Conservation (phyloP, 78 protist genomes). For the Polysphondylium violaceum region DNA sequence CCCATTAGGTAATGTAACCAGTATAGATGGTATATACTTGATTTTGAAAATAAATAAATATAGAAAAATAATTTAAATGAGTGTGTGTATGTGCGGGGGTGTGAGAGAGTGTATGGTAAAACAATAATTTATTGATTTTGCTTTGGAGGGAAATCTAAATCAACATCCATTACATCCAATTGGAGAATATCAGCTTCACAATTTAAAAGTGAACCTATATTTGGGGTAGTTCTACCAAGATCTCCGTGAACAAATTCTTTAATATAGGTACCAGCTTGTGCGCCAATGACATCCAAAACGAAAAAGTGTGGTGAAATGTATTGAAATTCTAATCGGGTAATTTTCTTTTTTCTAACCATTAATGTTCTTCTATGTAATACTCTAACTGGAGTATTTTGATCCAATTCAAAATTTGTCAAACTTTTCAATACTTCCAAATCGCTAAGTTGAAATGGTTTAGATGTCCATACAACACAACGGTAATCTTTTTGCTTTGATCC, state of each 20-base stretch:
- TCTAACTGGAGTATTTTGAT: slow-evolving; percentile 92
- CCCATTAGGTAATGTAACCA: too few species aligned
- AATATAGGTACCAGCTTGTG: slow-evolving; percentile 91
- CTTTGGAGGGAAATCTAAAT: slow-evolving; percentile 66
- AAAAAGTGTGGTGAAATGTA: slow-evolving; percentile 83
- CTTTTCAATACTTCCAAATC: slow-evolving; percentile 9
- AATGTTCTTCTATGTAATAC: slow-evolving; percentile 89
- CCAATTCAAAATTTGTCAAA: slow-evolving; percentile 9
- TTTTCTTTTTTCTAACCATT: slow-evolving; percentile 34
- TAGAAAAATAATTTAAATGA: too few species aligned
- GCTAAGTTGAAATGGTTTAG: background rate
- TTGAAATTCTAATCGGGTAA: slow-evolving; percentile 34
- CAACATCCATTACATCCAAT: slow-evolving; percentile 78
- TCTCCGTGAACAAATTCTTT: slow-evolving; percentile 95
- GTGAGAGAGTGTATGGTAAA: too few species aligned
- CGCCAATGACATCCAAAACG: slow-evolving; percentile 69
- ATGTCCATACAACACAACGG: slow-evolving; percentile 80
- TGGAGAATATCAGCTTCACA: slow-evolving; percentile 81
- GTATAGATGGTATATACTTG: too few species aligned
- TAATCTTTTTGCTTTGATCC: slow-evolving; percentile 83
- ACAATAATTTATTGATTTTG: background rate
- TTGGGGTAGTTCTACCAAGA: slow-evolving; percentile 92
- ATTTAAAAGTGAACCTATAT: slow-evolving; percentile 73
- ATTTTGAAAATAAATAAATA: too few species aligned
- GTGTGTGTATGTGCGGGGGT: too few species aligned